Conservation (phyloP, 2,329 filamentous ascomycete genomes). For the Pestalotiopsis sp. region DNA sequence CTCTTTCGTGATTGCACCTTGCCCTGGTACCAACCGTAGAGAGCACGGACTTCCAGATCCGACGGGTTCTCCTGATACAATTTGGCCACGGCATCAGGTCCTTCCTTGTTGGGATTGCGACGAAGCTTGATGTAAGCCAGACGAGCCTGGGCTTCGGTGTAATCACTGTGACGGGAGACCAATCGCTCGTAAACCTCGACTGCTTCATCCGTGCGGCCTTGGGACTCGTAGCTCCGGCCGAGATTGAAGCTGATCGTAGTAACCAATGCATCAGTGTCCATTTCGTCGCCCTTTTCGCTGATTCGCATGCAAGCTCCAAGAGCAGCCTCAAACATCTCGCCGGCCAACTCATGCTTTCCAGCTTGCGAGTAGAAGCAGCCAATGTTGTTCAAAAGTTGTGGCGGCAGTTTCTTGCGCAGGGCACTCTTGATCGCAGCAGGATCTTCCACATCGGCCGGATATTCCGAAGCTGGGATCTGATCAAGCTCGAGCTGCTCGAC, state of each 20-base stretch:
- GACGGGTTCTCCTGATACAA: conserved; percentile 82
- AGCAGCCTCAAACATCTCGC: conserved; percentile 90
- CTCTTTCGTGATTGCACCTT: conserved; percentile 80
- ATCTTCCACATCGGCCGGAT: conserved; percentile 61
- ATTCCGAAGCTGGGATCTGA: conserved; percentile 72
- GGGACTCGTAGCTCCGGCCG: conserved; percentile 87
- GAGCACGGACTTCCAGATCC: conserved; percentile 87
- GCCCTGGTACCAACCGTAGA: conserved; percentile 96
- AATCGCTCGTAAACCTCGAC: conserved; percentile 87
- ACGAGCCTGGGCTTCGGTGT: conserved; percentile 87
- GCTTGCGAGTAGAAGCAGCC: conserved; percentile 92
- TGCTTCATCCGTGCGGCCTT: conserved; percentile 79
- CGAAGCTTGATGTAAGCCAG: conserved; percentile 88
- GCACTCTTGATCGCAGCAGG: conserved; percentile 60
- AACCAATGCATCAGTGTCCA: conserved; percentile 88
- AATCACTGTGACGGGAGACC: conserved; percentile 82
- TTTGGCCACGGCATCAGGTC: conserved; percentile 81
- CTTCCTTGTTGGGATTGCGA: conserved; percentile 80
- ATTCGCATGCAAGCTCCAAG: conserved; percentile 84
- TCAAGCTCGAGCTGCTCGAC: conserved; percentile 89
- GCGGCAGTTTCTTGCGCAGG: conserved; percentile 79
- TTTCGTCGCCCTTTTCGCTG: conserved; percentile 71
- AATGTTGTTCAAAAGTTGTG: conserved; percentile 95
- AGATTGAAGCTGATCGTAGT: conserved; percentile 98
- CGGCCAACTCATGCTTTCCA: conserved; percentile 78